These are phyloP conservation scores for Hericium alpestre DNA, from an alignment of 768 basidiomycete genomes.

Conservation along the genomic window DNA sequence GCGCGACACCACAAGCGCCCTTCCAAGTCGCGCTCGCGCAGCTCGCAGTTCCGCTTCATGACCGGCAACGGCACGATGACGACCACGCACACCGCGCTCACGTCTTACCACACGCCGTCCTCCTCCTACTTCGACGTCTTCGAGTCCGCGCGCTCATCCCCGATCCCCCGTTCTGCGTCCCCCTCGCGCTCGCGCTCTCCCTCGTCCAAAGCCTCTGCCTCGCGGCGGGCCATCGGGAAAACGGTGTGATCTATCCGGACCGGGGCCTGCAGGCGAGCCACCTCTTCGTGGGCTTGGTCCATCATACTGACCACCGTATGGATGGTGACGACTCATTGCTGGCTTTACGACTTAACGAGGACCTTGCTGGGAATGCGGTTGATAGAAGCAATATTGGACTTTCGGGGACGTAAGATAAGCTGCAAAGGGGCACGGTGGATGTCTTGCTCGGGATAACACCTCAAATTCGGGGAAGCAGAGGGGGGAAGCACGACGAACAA, in stretches of 20 bases:
- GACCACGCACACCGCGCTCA: slow-evolving; percentile 46
- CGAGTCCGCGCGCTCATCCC: slow-evolving; percentile 52
- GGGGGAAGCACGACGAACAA: neutral
- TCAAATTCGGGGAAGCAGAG: neutral
- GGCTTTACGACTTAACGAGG: slow-evolving; percentile 17
- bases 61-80: slow-evolving; percentile 38
- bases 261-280: slow-evolving; percentile 14
- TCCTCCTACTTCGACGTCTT: slow-evolving; percentile 63
- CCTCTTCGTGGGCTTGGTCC: slow-evolving; percentile 12
- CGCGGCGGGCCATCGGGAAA: slow-evolving; percentile 47
- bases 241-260: slow-evolving; percentile 15
- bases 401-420: neutral
- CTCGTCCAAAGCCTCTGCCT: slow-evolving; percentile 61
- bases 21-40: slow-evolving; percentile 36
- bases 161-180: slow-evolving; percentile 27
- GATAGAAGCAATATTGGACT: neutral
- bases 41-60: slow-evolving; percentile 27
- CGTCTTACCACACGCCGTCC: slow-evolving; percentile 68
- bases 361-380: neutral
- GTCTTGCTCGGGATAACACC: neutral
- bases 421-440: neutral
- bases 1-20: slow-evolving; percentile 20
- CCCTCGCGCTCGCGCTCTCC: slow-evolving; percentile 36
- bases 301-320: slow-evolving; percentile 43
- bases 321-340: slow-evolving; percentile 82